Evolutionary conservation across 306 rosid species (phyloP), one percentile per base, ranked within the genome.

Genomic region (Rosa multiflora): DNA sequence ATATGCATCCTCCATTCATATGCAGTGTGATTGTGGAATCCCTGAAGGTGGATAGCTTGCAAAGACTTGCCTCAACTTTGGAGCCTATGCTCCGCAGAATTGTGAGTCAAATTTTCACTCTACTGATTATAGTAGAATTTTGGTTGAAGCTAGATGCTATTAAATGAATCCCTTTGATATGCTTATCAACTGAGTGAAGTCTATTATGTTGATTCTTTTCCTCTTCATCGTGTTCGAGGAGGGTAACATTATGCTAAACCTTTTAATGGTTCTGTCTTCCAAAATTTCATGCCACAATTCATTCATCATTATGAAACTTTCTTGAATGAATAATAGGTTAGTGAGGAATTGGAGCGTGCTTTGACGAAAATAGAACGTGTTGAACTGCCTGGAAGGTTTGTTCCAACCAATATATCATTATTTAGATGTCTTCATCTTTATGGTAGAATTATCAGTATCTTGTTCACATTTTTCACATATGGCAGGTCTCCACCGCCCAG

Each of bases 11-110:
- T 82, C 83, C n/a, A 8, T 77, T 77, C 51, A 20, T 77, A 15
- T 82, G 73, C 87, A 93, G 98, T 85, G 98, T 91, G 39, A 88
- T 93, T 82, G 92, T 93, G 81, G 97, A 93, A 81, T 96, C 98
- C 77, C 75, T 93, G 80, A 93, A 93, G 89, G 93, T 91, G 58
- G 97, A 93, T 85, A 90, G 97, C 84, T 66, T 93, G 90, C 97
- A 93, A 84, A 90, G 94, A 76, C 90, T 91, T 10, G 83, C 87
- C 74, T 91, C 98, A 71, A 88, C 93, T 72, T 87, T 93, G 89
- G 94, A 91, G 82, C 98, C 97, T 74, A 89, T 91, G 78, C 94
- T 91, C 75, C 91, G 97, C 63, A 90, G 85, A 91, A 90, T 93
- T 82, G 98, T 93, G 87, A 93, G 98, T 83, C 81, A 21, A 52